Evolutionary conservation across 805 yeast genomes (phyloP).

Genomic region (Barnettozyma sp.): DNA sequence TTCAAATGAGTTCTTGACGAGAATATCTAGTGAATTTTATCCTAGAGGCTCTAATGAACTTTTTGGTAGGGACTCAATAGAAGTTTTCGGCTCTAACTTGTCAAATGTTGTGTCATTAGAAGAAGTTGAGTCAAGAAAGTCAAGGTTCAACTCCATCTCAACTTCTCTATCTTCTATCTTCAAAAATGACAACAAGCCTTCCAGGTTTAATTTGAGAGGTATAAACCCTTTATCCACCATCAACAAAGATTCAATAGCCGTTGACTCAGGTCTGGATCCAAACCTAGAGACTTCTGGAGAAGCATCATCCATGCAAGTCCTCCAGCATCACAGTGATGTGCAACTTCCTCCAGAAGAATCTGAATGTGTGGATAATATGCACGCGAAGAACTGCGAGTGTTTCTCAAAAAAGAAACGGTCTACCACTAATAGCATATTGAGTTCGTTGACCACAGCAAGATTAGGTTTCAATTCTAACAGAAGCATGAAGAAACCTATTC

Average conservation of each 20-base stretch:
- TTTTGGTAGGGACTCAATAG: conserved; percentile 11
- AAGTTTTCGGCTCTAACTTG: conserved; percentile 9
- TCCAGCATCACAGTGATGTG: conserved; percentile 1
- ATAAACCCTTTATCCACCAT: conserved; percentile 25
- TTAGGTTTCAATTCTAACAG: conserved; percentile 15
- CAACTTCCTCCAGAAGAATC: background rate
- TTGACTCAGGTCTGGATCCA: conserved; percentile 10
- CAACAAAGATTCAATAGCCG: conserved; percentile 17
- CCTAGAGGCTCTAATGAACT: conserved; percentile 29
- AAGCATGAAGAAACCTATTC: conserved; percentile 6
- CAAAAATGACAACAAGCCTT: conserved; percentile 16
- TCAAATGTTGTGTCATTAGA: conserved; percentile 7
- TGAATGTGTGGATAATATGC: conserved; percentile 11
- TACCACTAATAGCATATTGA: conserved; percentile 17
- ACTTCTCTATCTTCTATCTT: conserved; percentile 22
- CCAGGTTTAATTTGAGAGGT: conserved; percentile 32
- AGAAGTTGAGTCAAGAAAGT: conserved; percentile 18
- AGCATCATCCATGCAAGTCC: conserved; percentile 11
- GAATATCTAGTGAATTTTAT: conserved; percentile 37
- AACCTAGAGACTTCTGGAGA: conserved; percentile 17
- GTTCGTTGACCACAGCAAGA: conserved; percentile 21
- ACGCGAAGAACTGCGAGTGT: conserved; percentile 15
- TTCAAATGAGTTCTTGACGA: conserved; percentile 27
- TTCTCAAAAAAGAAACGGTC: conserved; percentile 16
- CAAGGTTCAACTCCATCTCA: conserved; percentile 17